Conservation (phyloP, 2,329 filamentous ascomycete genomes). For the Colletotrichum zoysiae region DNA sequence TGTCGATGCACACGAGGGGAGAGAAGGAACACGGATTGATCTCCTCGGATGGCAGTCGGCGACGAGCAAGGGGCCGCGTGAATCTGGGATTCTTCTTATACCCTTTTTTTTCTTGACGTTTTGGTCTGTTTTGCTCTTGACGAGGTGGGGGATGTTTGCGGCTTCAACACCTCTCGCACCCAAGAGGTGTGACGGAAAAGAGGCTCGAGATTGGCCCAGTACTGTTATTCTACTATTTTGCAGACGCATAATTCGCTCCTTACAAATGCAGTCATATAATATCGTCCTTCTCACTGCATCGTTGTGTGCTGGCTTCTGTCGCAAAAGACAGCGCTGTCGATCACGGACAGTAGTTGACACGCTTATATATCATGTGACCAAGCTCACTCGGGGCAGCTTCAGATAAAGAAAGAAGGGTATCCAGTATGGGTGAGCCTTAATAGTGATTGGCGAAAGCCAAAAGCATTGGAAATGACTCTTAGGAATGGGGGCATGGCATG, state of each 20-base stretch:
- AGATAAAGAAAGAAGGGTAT: not conserved
- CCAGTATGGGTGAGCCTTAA: not conserved
- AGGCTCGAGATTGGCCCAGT: not conserved
- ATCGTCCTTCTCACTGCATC: not conserved
- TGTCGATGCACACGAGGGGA: not conserved
- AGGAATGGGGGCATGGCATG: not conserved
- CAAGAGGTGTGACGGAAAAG: not conserved
- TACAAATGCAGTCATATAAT: not conserved
- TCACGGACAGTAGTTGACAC: too few relatives aligned
- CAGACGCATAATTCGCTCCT: not conserved
- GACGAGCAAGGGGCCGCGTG: not conserved
- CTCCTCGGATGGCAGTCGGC: not conserved
- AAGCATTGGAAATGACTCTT: accelerated
- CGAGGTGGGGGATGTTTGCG: not conserved
- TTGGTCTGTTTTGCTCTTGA: not conserved
- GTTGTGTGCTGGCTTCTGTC: not conserved
- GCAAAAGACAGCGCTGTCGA: too few relatives aligned
- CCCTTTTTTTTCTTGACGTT: not conserved
- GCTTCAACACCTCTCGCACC: not conserved
- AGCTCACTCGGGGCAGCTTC: too few relatives aligned
- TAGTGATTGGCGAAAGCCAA: not conserved
- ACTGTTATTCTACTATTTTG: not conserved
- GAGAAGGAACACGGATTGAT: not conserved
- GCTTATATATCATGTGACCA: too few relatives aligned
- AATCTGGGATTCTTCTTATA: not conserved